These are phyloP conservation scores for Aspergillus pseudotamarii DNA, from an alignment of 2,329 filamentous ascomycete genomes.

Conservation along the genomic window DNA sequence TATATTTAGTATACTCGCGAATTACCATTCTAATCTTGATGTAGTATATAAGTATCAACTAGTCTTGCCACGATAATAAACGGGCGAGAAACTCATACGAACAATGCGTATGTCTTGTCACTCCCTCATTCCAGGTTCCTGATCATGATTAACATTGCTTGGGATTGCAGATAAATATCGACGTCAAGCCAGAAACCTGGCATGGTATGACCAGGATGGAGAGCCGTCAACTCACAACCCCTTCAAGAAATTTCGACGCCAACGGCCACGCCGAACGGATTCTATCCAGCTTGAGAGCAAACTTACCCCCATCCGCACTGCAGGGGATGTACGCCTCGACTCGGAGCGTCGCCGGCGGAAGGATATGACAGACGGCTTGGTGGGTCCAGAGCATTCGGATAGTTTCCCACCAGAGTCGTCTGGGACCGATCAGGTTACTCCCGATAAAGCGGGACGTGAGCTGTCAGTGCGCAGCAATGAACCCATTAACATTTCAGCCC, in stretches of 20 bases:
- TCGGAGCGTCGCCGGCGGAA: constrained; percentile 26
- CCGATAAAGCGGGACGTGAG: constrained; percentile 18
- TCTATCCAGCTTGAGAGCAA: constrained; percentile 36
- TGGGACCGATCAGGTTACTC: constrained; percentile 23
- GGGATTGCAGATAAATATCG: constrained; percentile 41
- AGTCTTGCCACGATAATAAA: not conserved
- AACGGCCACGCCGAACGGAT: constrained; percentile 28
- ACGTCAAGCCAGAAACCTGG: constrained; percentile 39
- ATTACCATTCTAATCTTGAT: not conserved
- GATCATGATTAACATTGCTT: constrained; percentile 5
- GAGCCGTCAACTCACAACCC: constrained; percentile 43
- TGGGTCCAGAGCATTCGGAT: constrained; percentile 27
- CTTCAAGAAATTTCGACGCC: constrained; percentile 43
- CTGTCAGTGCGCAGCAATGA: constrained; percentile 33
- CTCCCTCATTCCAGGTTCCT: not conserved
- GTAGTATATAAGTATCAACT: not conserved
- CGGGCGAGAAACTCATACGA: not conserved
- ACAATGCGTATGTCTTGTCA: constrained; percentile 8
- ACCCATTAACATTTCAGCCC: constrained; percentile 32
- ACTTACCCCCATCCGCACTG: constrained; percentile 23
- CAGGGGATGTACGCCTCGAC: constrained; percentile 26
- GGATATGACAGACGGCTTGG: constrained; percentile 29
- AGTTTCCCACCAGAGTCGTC: constrained; percentile 30
- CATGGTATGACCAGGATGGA: constrained; percentile 47
- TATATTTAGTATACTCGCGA: constrained; percentile 2